Evolutionary conservation across 1,284 basidiomycete species (phyloP).

Genomic region (Rhodotorula mucilaginosa): DNA sequence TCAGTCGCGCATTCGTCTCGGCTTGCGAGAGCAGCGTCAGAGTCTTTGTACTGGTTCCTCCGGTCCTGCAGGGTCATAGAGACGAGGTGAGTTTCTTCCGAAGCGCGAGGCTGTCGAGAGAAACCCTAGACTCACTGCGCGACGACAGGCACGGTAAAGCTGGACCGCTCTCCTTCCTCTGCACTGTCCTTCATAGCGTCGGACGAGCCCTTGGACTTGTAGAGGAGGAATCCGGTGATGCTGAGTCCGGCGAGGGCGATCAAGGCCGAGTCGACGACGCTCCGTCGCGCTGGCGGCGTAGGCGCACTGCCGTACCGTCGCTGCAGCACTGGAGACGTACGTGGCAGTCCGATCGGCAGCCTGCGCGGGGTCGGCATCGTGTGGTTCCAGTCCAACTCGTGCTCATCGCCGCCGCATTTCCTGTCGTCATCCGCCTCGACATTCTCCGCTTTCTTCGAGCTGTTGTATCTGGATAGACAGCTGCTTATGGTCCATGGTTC

Average conservation of each 20-base stretch:
- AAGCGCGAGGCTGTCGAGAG: not conserved
- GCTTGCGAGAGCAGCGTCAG: conserved; percentile 58
- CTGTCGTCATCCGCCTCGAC: too few species aligned
- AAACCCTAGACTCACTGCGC: conserved; percentile 20
- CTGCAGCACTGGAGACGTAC: too few species aligned
- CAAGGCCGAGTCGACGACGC: conserved; percentile 23
- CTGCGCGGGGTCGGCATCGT: conserved; percentile 7
- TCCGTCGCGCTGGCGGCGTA: conserved; percentile 8
- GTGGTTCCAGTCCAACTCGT: not conserved
- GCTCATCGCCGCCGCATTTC: too few species aligned
- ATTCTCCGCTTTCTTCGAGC: too few species aligned
- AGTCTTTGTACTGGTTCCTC: conserved; percentile 36
- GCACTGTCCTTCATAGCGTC: not conserved
- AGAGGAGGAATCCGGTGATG: conserved; percentile 29
- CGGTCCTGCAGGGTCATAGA: conserved; percentile 14
- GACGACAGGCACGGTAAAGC: conserved; percentile 38
- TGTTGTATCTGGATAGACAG: too few species aligned
- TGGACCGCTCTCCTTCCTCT: conserved; percentile 4
- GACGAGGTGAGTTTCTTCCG: not conserved
- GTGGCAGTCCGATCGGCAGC: not conserved
- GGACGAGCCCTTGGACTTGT: not conserved
- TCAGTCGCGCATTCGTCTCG: conserved; percentile 61
- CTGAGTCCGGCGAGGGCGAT: conserved; percentile 25
- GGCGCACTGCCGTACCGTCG: conserved; percentile 9
- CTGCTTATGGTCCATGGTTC: too few species aligned